Evolutionary conservation across 1,284 basidiomycete species (phyloP).

Genomic region (Rhodofomes roseus): DNA sequence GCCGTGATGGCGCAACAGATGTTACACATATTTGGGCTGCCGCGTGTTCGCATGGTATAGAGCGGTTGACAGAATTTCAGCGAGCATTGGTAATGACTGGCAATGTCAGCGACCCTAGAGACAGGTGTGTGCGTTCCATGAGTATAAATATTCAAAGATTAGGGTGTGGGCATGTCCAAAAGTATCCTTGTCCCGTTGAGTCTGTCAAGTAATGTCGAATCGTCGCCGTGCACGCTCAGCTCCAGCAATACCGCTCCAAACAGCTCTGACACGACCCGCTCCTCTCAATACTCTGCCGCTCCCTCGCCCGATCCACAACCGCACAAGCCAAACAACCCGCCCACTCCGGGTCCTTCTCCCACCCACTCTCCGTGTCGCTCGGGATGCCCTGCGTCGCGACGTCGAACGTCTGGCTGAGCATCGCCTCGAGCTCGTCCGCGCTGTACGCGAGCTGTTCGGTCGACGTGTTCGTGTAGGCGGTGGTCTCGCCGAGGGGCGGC

Average conservation of each 20-base stretch:
- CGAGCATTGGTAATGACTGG: too few relatives aligned
- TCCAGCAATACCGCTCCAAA: slow-evolving; percentile 39
- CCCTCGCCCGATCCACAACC: slow-evolving; percentile 38
- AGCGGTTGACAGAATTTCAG: too few relatives aligned
- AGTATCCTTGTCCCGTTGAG: too few relatives aligned
- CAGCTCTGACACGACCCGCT: slow-evolving; percentile 36
- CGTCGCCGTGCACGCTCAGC: slow-evolving; percentile 3
- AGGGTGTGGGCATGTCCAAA: too few relatives aligned
- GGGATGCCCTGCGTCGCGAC: slow-evolving; percentile 37
- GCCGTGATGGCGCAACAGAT: background rate
- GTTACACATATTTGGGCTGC: too few relatives aligned
- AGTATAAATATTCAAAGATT: too few relatives aligned
- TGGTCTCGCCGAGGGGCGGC: slow-evolving; percentile 35
- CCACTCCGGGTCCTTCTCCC: slow-evolving; percentile 34
- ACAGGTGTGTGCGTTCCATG: too few relatives aligned
- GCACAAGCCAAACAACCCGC: slow-evolving; percentile 42
- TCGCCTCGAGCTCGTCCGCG: slow-evolving; percentile 30
- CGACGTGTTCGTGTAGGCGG: slow-evolving; percentile 37
- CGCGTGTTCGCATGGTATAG: too few relatives aligned
- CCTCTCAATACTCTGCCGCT: slow-evolving; percentile 22
- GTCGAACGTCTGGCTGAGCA: slow-evolving; percentile 38
- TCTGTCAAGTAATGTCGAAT: too few relatives aligned
- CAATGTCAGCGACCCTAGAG: too few relatives aligned
- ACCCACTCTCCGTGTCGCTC: slow-evolving; percentile 21
- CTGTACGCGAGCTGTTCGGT: slow-evolving; percentile 32